Percentiles rank a stretch among this genome's conserved stretches.
Conservation (phyloP, 2,329 filamentous ascomycete genomes). For the Uncinocarpus reesii region DNA sequence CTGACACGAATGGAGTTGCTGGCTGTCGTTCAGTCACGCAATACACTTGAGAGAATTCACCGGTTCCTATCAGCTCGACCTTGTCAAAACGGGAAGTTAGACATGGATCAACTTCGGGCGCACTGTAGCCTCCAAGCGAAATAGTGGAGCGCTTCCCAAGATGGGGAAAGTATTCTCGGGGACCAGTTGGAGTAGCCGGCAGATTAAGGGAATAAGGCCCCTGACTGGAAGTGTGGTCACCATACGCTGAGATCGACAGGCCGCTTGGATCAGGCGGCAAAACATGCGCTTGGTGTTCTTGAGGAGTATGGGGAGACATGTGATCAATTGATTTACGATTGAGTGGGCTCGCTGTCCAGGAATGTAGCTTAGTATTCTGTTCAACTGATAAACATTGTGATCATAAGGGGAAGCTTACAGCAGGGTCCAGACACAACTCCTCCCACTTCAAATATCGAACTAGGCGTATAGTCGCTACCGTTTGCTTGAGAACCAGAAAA, state of each 20-base stretch:
- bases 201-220: constrained; percentile 41
- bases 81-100: constrained; percentile 68
- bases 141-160: constrained; percentile 54
- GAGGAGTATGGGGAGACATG: constrained; percentile 64
- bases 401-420: constrained; percentile 28
- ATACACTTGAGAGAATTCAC: constrained; percentile 91
- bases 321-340: constrained; percentile 43
- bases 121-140: constrained; percentile 59
- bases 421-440: constrained; percentile 20
- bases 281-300: constrained; percentile 60
- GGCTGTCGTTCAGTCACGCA: constrained; percentile 15
- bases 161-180: constrained; percentile 46
- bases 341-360: constrained; percentile 53
- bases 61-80: constrained; percentile 69
- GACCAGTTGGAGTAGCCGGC: constrained; percentile 74
- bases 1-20: constrained; percentile 41
- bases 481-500: constrained; percentile 15
- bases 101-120: constrained; percentile 63
- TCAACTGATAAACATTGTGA: neutral
- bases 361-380: constrained; percentile 18
- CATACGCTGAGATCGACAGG: constrained; percentile 64
- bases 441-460: constrained; percentile 21
- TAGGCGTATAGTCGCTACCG: constrained; percentile 17
- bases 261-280: constrained; percentile 70
- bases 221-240: constrained; percentile 33